phyloP scores from a whole-genome alignment of 2,329 filamentous ascomycete genomes.

The Pseudogymnoascus sp. region DNA sequence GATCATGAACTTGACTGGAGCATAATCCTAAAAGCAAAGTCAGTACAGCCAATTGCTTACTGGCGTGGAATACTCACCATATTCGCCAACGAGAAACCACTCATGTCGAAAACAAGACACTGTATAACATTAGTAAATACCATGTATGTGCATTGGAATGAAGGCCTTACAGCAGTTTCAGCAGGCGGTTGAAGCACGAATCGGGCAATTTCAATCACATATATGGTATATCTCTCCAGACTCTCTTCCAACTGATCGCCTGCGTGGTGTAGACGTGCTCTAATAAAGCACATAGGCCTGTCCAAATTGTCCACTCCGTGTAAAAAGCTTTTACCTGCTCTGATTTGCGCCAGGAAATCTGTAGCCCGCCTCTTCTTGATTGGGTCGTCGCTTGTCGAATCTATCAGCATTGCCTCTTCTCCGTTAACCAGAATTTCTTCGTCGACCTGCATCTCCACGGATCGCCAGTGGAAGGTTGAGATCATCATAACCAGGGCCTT shows the following conservation, averaged over 20 bases:
- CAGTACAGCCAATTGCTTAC: conserved; percentile 11
- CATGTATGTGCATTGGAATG: background rate
- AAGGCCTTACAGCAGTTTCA: conserved; percentile 76
- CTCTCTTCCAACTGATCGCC: conserved; percentile 76
- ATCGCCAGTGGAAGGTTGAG: conserved; percentile 87
- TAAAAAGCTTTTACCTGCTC: conserved; percentile 86
- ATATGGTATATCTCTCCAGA: conserved; percentile 85
- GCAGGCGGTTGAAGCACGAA: conserved; percentile 70
- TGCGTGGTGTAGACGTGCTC: conserved; percentile 71
- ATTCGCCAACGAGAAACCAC: conserved; percentile 83
- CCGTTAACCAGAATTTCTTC: conserved; percentile 75
- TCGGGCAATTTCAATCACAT: conserved; percentile 87
- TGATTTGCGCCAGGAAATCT: conserved; percentile 75
- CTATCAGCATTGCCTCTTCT: conserved; percentile 56
- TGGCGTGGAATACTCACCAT: conserved; percentile 52
- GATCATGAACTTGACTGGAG: conserved; percentile 98
- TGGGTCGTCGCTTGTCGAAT: conserved; percentile 47
- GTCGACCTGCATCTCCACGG: conserved; percentile 77
- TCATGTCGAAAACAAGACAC: conserved; percentile 96
- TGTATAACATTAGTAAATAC: conserved; percentile 29
- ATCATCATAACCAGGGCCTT: conserved; percentile 91
- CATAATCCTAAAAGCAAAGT: conserved; percentile 58
- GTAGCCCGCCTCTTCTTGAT: conserved; percentile 57
- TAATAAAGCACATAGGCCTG: conserved; percentile 77
- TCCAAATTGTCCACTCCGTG: conserved; percentile 80